Evolutionary conservation across 179 eudicot genomes (phyloP).

Genomic region (Nepenthes alata): DNA sequence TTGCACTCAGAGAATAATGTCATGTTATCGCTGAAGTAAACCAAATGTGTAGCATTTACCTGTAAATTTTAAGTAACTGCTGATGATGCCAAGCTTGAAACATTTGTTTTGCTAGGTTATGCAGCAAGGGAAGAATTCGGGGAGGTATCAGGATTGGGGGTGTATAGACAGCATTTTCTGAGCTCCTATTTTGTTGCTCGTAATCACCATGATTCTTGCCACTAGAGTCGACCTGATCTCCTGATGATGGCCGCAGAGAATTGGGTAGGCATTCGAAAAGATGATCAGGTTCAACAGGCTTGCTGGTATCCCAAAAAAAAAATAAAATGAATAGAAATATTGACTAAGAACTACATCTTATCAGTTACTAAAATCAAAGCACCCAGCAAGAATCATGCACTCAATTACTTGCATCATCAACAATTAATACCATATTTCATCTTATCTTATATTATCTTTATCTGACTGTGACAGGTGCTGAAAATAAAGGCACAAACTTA

Average conservation of each 20-base stretch:
- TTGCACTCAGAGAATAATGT: neutral
- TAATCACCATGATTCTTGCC: slow-evolving; percentile 51
- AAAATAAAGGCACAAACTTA: no score
- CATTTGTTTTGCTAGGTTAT: slow-evolving; percentile 86
- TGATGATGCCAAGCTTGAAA: slow-evolving; percentile 80
- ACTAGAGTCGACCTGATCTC: slow-evolving; percentile 33
- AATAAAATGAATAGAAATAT: neutral
- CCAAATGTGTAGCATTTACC: slow-evolving; percentile 27
- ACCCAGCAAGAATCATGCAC: neutral
- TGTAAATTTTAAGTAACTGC: slow-evolving; percentile 77
- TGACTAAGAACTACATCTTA: neutral
- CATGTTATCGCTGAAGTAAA: neutral
- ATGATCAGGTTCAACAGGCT: slow-evolving; percentile 92
- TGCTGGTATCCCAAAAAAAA: slow-evolving; percentile 37
- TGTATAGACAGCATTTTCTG: slow-evolving; percentile 70
- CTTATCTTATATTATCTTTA: no score
- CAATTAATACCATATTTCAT: no score
- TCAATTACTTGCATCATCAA: no score
- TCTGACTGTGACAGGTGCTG: no score
- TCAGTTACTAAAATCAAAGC: neutral
- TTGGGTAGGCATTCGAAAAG: slow-evolving; percentile 92
- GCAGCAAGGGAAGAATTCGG: slow-evolving; percentile 78
- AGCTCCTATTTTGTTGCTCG: slow-evolving; percentile 26
- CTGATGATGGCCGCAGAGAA: slow-evolving; percentile 78
- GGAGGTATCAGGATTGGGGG: slow-evolving; percentile 84